Conservation (phyloP, 352 stramenopile species). For the Stramenopiles sp. region DNA sequence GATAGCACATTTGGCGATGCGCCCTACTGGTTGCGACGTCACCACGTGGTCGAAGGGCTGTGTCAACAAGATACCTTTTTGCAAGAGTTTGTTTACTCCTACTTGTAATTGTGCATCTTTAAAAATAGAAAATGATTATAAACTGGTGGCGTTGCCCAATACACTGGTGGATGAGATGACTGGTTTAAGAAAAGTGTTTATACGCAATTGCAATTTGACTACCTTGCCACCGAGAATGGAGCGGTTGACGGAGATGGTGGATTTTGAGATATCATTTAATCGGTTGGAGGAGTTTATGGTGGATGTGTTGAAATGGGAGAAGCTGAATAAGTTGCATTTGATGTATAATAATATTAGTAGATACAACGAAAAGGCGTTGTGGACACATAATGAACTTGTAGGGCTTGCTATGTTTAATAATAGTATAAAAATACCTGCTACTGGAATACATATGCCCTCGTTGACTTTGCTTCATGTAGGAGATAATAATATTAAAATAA, state of each 20-base stretch:
- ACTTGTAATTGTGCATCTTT: slow-evolving; percentile 6
- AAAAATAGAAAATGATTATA: slow-evolving; percentile 8
- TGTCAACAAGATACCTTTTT: slow-evolving; percentile 8
- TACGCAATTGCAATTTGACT: slow-evolving; percentile 8
- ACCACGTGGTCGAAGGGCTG: slow-evolving; percentile 5
- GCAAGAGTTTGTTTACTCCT: slow-evolving; percentile 6
- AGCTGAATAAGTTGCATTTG: not conserved
- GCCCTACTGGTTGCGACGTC: not conserved
- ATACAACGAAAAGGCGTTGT: not conserved
- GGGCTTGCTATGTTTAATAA: not conserved
- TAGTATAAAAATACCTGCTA: not conserved
- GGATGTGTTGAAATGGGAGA: not conserved
- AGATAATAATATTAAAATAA: not conserved
- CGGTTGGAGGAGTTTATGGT: slow-evolving; percentile 7
- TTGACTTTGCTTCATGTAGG: not conserved
- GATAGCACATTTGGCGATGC: slow-evolving; percentile 6
- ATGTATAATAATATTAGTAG: slow-evolving; percentile 7
- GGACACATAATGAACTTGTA: not conserved
- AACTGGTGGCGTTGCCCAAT: slow-evolving; percentile 1
- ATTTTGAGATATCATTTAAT: slow-evolving; percentile 9
- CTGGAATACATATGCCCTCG: not conserved
- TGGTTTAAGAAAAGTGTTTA: slow-evolving; percentile 1
- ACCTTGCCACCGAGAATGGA: slow-evolving; percentile 1
- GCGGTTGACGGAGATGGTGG: slow-evolving; percentile 1
- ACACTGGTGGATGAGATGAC: slow-evolving; percentile 3